These are phyloP conservation scores for Penicillium crystallinum DNA, from an alignment of 495 filamentous ascomycete genomes.

Conservation along the genomic window DNA sequence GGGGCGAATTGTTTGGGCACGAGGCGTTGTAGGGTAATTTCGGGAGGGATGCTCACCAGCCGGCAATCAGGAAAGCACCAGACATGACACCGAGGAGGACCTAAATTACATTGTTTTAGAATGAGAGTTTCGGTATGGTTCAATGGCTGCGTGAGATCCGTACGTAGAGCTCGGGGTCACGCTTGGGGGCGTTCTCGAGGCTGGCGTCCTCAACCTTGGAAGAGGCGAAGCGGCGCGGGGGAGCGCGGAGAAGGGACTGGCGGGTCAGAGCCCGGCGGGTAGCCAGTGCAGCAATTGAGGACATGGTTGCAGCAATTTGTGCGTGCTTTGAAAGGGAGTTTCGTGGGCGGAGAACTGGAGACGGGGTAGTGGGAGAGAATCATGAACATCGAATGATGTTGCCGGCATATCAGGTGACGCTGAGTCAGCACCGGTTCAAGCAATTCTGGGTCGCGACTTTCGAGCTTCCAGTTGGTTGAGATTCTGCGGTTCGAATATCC, in stretches of 20 bases:
- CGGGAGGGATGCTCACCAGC: slow-evolving; percentile 51
- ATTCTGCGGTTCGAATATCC: slow-evolving; percentile 2
- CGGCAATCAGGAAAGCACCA: slow-evolving; percentile 77
- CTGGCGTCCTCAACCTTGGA: slow-evolving; percentile 45
- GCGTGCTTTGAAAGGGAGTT: slow-evolving; percentile 11
- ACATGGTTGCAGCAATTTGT: slow-evolving; percentile 41
- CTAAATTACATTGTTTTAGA: slow-evolving; percentile 42
- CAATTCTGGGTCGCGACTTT: slow-evolving; percentile 1
- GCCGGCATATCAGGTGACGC: slow-evolving; percentile 17
- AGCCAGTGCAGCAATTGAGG: slow-evolving; percentile 49
- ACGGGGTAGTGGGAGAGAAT: slow-evolving; percentile 30
- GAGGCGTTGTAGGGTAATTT: slow-evolving; percentile 30
- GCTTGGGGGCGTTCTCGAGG: slow-evolving; percentile 62
- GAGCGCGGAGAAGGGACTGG: slow-evolving; percentile 39
- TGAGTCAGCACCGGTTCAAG: slow-evolving; percentile 26
- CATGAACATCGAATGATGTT: slow-evolving; percentile 35
- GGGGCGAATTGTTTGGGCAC: slow-evolving; percentile 6
- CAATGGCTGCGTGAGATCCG: slow-evolving; percentile 21
- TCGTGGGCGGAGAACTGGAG: slow-evolving; percentile 14
- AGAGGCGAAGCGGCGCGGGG: slow-evolving; percentile 39
- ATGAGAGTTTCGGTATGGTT: neutral
- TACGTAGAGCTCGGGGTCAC: slow-evolving; percentile 81
- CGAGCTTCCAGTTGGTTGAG: slow-evolving; percentile 4
- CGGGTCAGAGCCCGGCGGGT: slow-evolving; percentile 46
- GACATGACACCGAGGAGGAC: slow-evolving; percentile 90